A percentile compares a stretch with the other conserved stretches of the same genome.
Conservation (phyloP, 257 asterid species). For the Nicotiana knightiana region DNA sequence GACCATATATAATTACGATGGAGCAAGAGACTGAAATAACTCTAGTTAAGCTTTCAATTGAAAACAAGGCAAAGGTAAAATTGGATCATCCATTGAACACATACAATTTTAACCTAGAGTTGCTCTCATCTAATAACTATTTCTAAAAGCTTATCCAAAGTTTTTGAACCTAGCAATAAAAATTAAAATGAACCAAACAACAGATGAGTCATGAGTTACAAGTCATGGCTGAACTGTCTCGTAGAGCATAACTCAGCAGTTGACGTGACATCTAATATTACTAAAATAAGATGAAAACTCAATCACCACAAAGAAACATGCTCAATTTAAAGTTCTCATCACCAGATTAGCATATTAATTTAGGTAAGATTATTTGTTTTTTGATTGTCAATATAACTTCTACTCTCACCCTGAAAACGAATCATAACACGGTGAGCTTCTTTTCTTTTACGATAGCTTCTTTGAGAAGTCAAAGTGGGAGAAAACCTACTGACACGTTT, state of each 20-base stretch:
- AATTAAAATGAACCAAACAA: not conserved
- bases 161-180: not conserved
- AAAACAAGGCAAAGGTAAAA: not conserved
- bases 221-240: not conserved
- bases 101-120: not conserved
- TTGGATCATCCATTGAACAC: not conserved
- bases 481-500: not conserved
- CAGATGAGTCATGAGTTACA: not conserved
- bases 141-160: not conserved
- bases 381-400: not conserved
- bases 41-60: not conserved
- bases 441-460: not conserved
- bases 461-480: not conserved
- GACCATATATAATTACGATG: not conserved
- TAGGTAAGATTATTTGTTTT: not conserved
- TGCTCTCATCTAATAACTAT: not conserved
- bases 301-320: not conserved
- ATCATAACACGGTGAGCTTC: not conserved
- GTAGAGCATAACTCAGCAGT: not conserved
- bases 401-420: not conserved
- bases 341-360: not conserved
- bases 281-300: not conserved
- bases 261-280: not conserved
- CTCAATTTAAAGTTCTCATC: not conserved
- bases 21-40: not conserved